phyloP scores from a whole-genome alignment of 441 rosid genomes.

The Bruguiera hainesii region DNA sequence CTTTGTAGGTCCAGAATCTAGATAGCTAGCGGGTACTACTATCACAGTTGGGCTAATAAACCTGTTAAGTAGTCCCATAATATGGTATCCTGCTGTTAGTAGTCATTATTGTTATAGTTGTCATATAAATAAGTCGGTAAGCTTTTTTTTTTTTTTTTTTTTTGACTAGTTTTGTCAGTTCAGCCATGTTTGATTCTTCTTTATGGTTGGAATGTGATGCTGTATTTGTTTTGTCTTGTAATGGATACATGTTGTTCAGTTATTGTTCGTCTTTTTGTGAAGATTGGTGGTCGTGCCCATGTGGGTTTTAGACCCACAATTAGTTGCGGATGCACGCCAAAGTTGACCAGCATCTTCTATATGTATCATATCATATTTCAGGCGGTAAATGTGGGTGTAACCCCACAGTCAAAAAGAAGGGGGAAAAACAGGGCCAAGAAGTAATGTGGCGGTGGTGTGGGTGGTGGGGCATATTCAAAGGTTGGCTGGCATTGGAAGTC shows the following conservation, averaged over 20 bases:
- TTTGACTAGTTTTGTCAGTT: not conserved
- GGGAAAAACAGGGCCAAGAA: too few species aligned
- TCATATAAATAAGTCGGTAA: conserved; percentile 36
- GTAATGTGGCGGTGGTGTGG: conserved; percentile 10
- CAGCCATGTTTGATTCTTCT: not conserved
- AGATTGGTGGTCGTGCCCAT: conserved; percentile 16
- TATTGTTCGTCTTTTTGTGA: conserved; percentile 20
- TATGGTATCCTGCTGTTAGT: conserved; percentile 16
- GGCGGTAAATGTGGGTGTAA: too few species aligned
- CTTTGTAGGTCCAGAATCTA: conserved; percentile 29
- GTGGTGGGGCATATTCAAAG: conserved; percentile 20
- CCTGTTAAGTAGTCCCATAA: conserved; percentile 10
- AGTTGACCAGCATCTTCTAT: conserved; percentile 15
- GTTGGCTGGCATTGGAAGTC: conserved; percentile 24
- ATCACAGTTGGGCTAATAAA: conserved; percentile 23
- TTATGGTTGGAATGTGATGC: conserved; percentile 18
- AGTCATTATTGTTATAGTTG: conserved; percentile 18
- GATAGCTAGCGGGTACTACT: conserved; percentile 17
- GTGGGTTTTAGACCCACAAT: conserved; percentile 20
- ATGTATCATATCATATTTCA: not conserved
- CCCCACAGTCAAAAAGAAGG: too few species aligned
- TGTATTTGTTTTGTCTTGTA: conserved; percentile 21
- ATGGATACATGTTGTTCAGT: conserved; percentile 11
- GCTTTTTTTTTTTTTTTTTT: not conserved
- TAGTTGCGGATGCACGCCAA: conserved; percentile 11